Percentiles rank a stretch among this genome's conserved stretches.
Evolutionary conservation across 331 rosid genomes (phyloP).

Genomic region (Malus hybrid): DNA sequence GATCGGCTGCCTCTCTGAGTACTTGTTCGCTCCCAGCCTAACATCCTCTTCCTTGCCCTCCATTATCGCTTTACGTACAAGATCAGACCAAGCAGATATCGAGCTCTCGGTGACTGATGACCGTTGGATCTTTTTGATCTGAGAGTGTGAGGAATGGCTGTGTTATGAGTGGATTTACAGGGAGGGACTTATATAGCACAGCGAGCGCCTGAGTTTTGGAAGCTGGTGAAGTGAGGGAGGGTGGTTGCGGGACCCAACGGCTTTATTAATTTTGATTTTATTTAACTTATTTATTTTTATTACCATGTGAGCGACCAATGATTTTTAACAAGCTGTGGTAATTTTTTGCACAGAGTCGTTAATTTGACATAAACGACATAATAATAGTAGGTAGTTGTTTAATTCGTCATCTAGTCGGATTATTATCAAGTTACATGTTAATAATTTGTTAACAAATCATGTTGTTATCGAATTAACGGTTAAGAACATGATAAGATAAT

Average conservation of each 20-base stretch:
- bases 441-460: too few relatives aligned
- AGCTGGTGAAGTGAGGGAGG: not conserved
- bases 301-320: conserved; percentile 9
- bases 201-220: not conserved
- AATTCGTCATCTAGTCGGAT: too few relatives aligned
- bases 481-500: too few relatives aligned
- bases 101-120: not conserved
- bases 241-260: conserved; percentile 12
- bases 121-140: not conserved
- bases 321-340: not conserved
- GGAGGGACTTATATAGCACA: not conserved
- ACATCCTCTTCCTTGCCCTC: conserved; percentile 45
- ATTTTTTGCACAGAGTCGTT: too few relatives aligned
- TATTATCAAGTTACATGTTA: too few relatives aligned
- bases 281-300: not conserved
- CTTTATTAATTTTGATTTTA: not conserved
- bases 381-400: accelerated
- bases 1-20: conserved; percentile 34
- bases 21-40: conserved; percentile 38
- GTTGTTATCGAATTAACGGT: too few relatives aligned
- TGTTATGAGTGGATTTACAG: not conserved
- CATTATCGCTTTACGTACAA: not conserved
- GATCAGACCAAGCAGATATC: not conserved
- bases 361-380: too few relatives aligned
- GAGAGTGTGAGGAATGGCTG: not conserved